Percentiles rank a stretch among this genome's conserved stretches.
These are phyloP conservation scores for Beauveria asiatica DNA, from an alignment of 2,329 filamentous ascomycete genomes.

Conservation along the genomic window DNA sequence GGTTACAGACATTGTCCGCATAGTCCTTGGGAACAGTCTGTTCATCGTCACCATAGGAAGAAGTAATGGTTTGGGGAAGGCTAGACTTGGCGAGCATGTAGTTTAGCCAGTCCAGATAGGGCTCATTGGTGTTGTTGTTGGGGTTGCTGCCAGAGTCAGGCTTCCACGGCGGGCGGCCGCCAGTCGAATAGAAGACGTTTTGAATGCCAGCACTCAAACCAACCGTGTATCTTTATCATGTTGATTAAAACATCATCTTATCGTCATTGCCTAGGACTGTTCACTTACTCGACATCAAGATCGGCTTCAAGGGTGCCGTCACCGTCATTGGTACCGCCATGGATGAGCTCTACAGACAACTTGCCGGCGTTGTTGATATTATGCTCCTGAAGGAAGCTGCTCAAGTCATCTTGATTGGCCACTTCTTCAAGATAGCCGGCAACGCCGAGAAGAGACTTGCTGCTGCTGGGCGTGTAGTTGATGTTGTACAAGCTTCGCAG, in stretches of 20 bases:
- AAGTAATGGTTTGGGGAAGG: conserved; percentile 5
- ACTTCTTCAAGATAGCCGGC: conserved; percentile 3
- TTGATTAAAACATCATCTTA: neutral
- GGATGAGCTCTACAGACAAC: conserved; percentile 1
- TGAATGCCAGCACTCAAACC: conserved; percentile 2
- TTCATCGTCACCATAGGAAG: conserved; percentile 11
- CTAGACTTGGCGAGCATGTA: conserved; percentile 2
- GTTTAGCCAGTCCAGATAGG: conserved; percentile 10
- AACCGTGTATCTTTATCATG: neutral
- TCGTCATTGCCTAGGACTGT: neutral
- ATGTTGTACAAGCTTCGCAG: conserved; percentile 4
- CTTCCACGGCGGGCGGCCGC: conserved; percentile 5
- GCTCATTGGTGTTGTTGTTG: conserved; percentile 11
- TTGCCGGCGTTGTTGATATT: neutral
- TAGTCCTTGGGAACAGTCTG: conserved; percentile 7
- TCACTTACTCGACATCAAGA: conserved; percentile 1
- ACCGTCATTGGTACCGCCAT: neutral
- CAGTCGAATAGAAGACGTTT: conserved; percentile 9
- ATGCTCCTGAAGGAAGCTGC: neutral
- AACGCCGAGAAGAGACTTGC: conserved; percentile 3
- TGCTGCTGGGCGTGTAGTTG: conserved; percentile 2
- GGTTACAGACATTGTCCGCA: conserved; percentile 5
- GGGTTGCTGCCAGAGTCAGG: neutral
- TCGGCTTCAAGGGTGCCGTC: conserved; percentile 3
- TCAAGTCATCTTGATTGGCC: neutral